These are phyloP conservation scores for Alternaria triticimaculans DNA, from an alignment of 2,329 filamentous ascomycete species.

Conservation along the genomic window DNA sequence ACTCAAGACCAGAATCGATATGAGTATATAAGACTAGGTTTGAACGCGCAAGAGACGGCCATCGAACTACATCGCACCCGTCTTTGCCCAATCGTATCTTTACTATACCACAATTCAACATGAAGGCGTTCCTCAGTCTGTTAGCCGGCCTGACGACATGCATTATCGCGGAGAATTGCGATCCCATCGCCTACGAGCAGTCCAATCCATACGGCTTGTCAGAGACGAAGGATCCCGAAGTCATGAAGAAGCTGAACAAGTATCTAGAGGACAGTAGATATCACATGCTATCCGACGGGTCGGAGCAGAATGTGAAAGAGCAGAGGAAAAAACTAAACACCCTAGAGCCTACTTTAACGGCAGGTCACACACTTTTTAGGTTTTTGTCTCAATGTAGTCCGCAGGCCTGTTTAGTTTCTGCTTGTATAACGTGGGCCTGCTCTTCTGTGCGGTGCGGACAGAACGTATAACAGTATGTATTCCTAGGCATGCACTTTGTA, in stretches of 20 bases:
- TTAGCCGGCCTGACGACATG: neutral
- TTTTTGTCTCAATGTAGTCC: too few relatives aligned
- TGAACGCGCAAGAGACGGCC: neutral
- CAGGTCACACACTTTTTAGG: too few relatives aligned
- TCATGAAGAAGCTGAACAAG: neutral
- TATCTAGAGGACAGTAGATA: neutral
- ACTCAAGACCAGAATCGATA: neutral
- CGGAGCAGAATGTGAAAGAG: fast-evolving
- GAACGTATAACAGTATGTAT: neutral
- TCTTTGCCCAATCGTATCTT: neutral
- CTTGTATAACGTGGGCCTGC: too few relatives aligned
- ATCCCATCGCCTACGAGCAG: neutral
- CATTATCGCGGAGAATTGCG: neutral
- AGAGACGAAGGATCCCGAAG: neutral
- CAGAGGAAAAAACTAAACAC: neutral
- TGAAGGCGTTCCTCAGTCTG: neutral
- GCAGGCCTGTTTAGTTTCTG: too few relatives aligned
- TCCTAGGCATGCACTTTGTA: neutral
- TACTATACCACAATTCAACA: neutral
- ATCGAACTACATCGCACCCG: neutral
- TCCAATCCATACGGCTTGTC: neutral
- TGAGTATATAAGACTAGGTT: neutral
- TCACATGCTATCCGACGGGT: neutral
- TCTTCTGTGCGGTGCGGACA: neutral
- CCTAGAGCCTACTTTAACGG: too few relatives aligned